phyloP scores from a whole-genome alignment of 164 flowering plant species.

The Dillenia turbinata region DNA sequence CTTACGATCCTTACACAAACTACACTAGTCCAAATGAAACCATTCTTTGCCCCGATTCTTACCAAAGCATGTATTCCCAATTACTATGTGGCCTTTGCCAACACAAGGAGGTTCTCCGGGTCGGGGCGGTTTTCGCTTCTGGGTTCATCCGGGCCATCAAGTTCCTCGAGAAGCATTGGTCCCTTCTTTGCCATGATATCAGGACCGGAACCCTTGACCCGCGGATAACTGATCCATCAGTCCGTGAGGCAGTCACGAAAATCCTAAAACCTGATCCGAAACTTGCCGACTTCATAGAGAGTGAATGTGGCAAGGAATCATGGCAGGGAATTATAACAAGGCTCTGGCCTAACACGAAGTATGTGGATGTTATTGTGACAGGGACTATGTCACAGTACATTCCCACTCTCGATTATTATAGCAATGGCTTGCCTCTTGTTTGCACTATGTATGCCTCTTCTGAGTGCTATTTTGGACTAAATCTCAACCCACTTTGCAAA shows the following conservation, averaged over 20 bases:
- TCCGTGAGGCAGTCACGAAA: constrained; percentile 57
- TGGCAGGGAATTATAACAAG: constrained; percentile 93
- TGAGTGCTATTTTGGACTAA: constrained; percentile 90
- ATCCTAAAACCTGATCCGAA: constrained; percentile 66
- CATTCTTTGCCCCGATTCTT: constrained; percentile 82
- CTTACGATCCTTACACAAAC: constrained; percentile 85
- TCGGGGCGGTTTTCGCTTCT: constrained; percentile 94
- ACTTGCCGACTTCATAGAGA: constrained; percentile 71
- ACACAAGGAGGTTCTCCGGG: constrained; percentile 76
- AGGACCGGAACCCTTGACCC: constrained; percentile 56
- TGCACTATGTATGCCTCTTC: constrained; percentile 98
- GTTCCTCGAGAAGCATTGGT: constrained; percentile 84
- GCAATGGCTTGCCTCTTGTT: constrained; percentile 83
- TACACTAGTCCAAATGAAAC: constrained; percentile 95
- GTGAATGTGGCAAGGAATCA: constrained; percentile 55
- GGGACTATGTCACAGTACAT: constrained; percentile 99
- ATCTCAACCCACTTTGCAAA: constrained; percentile 75
- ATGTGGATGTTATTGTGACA: constrained; percentile 90
- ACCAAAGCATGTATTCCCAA: constrained; percentile 96
- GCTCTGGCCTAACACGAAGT: constrained; percentile 94
- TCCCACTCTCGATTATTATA: constrained; percentile 80
- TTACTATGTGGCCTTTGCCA: constrained; percentile 81
- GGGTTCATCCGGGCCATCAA: constrained; percentile 91
- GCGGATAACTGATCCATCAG: constrained; percentile 58
- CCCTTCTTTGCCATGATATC: constrained; percentile 52